A percentile compares a stretch with the other conserved stretches of the same genome.
These are phyloP conservation scores for Phytophthora tentaculata DNA, from an alignment of 352 stramenopile species.

Conservation along the genomic window DNA sequence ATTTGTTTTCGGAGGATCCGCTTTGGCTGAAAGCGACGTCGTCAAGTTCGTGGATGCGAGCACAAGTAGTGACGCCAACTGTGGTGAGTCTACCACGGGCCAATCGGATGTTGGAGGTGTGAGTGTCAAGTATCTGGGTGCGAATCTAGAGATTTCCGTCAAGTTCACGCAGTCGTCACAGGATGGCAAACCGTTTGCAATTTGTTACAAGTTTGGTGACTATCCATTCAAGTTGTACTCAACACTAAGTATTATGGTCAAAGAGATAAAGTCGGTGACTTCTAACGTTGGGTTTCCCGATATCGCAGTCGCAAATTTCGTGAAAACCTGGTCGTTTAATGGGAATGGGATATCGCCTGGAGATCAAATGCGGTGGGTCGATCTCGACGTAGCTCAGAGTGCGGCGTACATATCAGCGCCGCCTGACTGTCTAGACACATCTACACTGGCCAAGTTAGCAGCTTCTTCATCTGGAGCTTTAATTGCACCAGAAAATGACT, in stretches of 20 bases:
- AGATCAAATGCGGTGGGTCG: slow-evolving; percentile 68
- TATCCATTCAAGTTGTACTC: slow-evolving; percentile 76
- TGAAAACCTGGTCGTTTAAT: slow-evolving; percentile 59
- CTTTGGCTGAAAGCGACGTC: slow-evolving; percentile 45
- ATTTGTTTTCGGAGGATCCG: slow-evolving; percentile 57
- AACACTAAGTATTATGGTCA: slow-evolving; percentile 54
- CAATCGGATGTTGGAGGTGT: slow-evolving; percentile 63
- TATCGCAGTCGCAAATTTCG: slow-evolving; percentile 56
- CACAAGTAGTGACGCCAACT: slow-evolving; percentile 64
- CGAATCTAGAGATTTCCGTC: slow-evolving; percentile 28
- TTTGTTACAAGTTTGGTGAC: slow-evolving; percentile 77
- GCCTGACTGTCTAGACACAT: slow-evolving; percentile 48
- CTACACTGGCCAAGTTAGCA: slow-evolving; percentile 44
- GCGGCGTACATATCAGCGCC: slow-evolving; percentile 22
- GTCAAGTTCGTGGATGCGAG: slow-evolving; percentile 72
- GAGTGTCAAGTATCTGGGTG: slow-evolving; percentile 33
- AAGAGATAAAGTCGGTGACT: slow-evolving; percentile 48
- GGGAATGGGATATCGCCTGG: slow-evolving; percentile 46
- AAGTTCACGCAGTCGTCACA: slow-evolving; percentile 57
- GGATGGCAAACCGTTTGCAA: slow-evolving; percentile 42
- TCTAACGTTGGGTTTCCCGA: slow-evolving; percentile 38
- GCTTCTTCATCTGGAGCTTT: slow-evolving; percentile 19
- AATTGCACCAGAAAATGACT: slow-evolving; percentile 44
- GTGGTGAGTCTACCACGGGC: slow-evolving; percentile 39
- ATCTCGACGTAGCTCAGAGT: slow-evolving; percentile 42